A percentile compares a stretch with the other conserved stretches of the same genome.
phyloP scores from a whole-genome alignment of 805 yeast species.

The Tetrapisispora phaffii region DNA sequence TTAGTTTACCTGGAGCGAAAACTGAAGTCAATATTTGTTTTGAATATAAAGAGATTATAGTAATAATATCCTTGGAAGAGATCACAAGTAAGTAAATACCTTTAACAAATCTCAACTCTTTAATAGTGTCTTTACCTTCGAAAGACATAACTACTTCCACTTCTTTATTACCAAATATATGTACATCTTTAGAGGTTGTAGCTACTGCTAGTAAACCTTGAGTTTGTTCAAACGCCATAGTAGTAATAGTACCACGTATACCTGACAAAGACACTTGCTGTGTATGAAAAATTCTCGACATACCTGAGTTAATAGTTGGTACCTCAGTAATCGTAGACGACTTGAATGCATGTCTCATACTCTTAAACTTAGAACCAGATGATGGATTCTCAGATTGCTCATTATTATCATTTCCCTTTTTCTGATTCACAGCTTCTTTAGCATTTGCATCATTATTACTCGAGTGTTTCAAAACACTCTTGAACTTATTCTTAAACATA shows the following conservation, averaged over 20 bases:
- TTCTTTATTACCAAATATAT: constrained; percentile 75
- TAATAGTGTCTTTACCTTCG: constrained; percentile 41
- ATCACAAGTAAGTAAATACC: constrained; percentile 74
- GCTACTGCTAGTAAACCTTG: constrained; percentile 80
- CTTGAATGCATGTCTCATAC: constrained; percentile 3
- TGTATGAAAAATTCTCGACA: constrained; percentile 24
- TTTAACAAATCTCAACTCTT: constrained; percentile 55
- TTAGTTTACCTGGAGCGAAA: constrained; percentile 55
- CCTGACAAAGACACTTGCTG: constrained; percentile 41
- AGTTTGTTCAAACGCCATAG: constrained; percentile 75
- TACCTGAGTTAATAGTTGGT: constrained; percentile 22
- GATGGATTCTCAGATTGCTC: neutral
- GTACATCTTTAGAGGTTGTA: constrained; percentile 58
- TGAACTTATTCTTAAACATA: constrained; percentile 1
- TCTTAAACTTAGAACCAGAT: constrained; percentile 2
- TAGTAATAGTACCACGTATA: constrained; percentile 51
- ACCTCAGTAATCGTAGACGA: constrained; percentile 2
- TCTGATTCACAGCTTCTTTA: neutral
- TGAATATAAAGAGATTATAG: constrained; percentile 60
- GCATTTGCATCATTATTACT: neutral
- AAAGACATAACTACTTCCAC: constrained; percentile 60
- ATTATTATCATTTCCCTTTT: neutral
- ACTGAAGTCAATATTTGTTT: constrained; percentile 51
- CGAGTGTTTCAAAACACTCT: constrained; percentile 2
- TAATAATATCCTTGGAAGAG: constrained; percentile 49